Evolutionary conservation across 1,284 basidiomycete species (phyloP).

Genomic region (Pseudozyma sp.): DNA sequence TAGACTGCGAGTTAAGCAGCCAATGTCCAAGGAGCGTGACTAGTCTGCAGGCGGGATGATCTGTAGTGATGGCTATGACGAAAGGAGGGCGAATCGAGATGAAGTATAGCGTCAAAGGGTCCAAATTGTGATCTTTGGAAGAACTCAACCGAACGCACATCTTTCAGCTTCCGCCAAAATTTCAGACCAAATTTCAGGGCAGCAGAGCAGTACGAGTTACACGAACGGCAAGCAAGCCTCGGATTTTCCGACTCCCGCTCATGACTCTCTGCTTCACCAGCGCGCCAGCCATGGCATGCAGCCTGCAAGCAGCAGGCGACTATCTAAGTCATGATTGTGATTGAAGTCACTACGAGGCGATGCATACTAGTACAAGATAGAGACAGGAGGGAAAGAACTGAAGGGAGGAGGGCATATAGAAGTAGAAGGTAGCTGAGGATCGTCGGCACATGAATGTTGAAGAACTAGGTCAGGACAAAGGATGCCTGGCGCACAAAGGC

Average conservation of each 20-base stretch:
- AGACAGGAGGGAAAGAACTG: conserved; percentile 1
- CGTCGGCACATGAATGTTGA: neutral
- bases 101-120: conserved; percentile 15
- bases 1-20: neutral
- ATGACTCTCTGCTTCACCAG: neutral
- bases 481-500: no score
- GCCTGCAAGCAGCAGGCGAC: no score
- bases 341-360: neutral
- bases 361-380: conserved; percentile 44
- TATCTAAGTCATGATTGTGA: no score
- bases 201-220: conserved; percentile 12
- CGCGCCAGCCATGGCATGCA: no score
- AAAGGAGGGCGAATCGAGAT: neutral
- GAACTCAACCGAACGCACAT: conserved; percentile 5
- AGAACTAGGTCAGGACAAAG: neutral
- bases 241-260: conserved; percentile 15
- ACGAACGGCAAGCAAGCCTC: neutral
- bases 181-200: conserved; percentile 1
- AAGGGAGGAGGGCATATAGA: neutral
- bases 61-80: neutral
- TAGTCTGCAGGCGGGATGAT: neutral
- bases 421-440: neutral
- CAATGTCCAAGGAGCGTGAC: neutral
- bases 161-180: conserved; percentile 22
- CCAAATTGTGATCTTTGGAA: conserved; percentile 22